Evolutionary conservation across 345 rosid species (phyloP).

Genomic region (Populus nigra): DNA sequence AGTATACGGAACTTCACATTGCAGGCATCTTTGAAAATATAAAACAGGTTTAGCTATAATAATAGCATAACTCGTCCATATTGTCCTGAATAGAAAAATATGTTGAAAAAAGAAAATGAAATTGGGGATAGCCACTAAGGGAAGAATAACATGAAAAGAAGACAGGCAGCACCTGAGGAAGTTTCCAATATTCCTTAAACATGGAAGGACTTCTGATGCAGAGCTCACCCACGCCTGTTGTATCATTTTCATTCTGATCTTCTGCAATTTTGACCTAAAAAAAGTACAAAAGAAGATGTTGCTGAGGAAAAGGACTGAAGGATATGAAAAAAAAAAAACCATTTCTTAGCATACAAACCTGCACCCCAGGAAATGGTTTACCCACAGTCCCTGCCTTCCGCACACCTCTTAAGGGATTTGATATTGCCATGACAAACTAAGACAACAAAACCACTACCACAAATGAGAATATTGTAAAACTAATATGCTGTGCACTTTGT

Average conservation of each 20-base stretch:
- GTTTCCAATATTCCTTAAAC: slow-evolving; percentile 96
- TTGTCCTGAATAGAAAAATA: neutral
- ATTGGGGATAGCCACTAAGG: neutral
- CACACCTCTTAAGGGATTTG: slow-evolving; percentile 75
- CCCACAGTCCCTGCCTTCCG: slow-evolving; percentile 97
- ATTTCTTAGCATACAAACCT: slow-evolving; percentile 47
- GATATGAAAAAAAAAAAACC: neutral
- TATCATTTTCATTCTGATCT: slow-evolving; percentile 49
- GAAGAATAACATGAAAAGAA: neutral
- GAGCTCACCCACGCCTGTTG: slow-evolving; percentile 70
- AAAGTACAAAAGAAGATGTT: slow-evolving; percentile 1
- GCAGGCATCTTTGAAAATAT: neutral
- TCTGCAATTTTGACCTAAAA: slow-evolving; percentile 62
- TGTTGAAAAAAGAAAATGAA: neutral
- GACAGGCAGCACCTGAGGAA: slow-evolving; percentile 57
- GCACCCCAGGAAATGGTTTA: slow-evolving; percentile 89
- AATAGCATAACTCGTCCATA: neutral
- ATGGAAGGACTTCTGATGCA: slow-evolving; percentile 89
- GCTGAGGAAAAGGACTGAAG: neutral
- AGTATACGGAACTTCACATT: neutral
- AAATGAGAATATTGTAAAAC: neutral
- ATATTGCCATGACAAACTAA: slow-evolving; percentile 92
- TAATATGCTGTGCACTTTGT: neutral
- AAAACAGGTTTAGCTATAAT: neutral
- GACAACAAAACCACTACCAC: slow-evolving; percentile 11